Evolutionary conservation across 2,329 filamentous ascomycete species (phyloP), one percentile per base, ranked within the genome.

Genomic region (Cryphonectria radicalis): DNA sequence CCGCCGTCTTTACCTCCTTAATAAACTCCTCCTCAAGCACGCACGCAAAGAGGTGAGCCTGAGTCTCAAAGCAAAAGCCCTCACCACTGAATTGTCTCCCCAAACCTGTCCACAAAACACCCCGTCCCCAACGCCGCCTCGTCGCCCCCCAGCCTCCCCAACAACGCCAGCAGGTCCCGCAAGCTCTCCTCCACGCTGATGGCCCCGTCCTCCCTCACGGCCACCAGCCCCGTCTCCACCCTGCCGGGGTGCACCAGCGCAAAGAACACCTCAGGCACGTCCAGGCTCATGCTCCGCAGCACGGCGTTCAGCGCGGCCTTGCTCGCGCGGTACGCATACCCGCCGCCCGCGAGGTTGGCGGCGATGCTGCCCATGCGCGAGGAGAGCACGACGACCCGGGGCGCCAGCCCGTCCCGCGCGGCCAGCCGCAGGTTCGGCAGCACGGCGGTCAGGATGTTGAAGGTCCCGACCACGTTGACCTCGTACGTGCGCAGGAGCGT

Each of bases 281-380:
- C 68, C 11, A 72, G 53, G 5, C 68, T 70, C 68, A 72, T 55
- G 60, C 71, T 70, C 50, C 14, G 67, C 10, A 72, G 59, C 53
- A 72, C 64, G 1, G 71, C 71, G 25, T 72, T 70, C 28, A 72
- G 46, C 8, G 70, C 70, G 28, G 64, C 70, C 70, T 72, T 72
- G 64, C 67, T 70, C 40, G 71, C 71, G 25, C 71, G 71, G 68
- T 72, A 72, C 10, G 71, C 71, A 66, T 72, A 72, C 1, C 60
- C 71, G 10, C 71, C 71, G n/a, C 71, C 68, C 5, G 35, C 59
- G 5, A 32, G 22, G 14, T 72, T 72, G 13, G 68, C 63, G 4
- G 42, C 60, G 13, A 72, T 32, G 65, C 71, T 72, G 35, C 71
- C 71, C 25, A 63, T 63, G 25, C 71, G 71, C 60, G 71, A 66